These are phyloP conservation scores for Candida insectorum DNA, from an alignment of 805 yeast genomes.

Conservation along the genomic window DNA sequence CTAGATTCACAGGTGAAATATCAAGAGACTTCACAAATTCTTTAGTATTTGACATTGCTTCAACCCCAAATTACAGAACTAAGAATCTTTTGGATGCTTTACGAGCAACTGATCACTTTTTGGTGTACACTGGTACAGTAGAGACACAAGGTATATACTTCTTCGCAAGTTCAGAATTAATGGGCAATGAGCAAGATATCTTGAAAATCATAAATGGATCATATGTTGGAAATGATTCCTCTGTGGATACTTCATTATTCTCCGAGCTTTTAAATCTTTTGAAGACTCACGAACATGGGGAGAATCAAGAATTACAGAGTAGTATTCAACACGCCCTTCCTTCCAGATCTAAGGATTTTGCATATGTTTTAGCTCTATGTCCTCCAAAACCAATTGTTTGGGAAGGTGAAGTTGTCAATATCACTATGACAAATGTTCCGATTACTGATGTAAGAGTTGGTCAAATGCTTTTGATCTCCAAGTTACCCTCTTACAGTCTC, in stretches of 20 bases:
- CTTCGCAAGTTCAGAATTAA: constrained; percentile 65
- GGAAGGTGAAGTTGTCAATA: constrained; percentile 74
- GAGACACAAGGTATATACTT: constrained; percentile 77
- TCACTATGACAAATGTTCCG: constrained; percentile 46
- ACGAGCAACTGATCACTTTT: constrained; percentile 65
- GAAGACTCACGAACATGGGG: constrained; percentile 16
- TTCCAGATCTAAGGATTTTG: constrained; percentile 30
- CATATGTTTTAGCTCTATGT: constrained; percentile 69
- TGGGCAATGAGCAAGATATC: constrained; percentile 37
- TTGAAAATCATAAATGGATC: constrained; percentile 37
- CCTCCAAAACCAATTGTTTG: constrained; percentile 85
- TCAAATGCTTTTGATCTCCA: constrained; percentile 62
- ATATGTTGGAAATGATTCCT: constrained; percentile 34
- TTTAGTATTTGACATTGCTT: constrained; percentile 51
- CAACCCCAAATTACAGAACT: constrained; percentile 39
- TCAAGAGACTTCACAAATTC: constrained; percentile 74
- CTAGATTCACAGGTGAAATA: constrained; percentile 69
- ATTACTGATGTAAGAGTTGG: constrained; percentile 63
- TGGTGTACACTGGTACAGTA: constrained; percentile 68
- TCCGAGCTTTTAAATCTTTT: constrained; percentile 21
- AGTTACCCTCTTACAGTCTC: constrained; percentile 59
- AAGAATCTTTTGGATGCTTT: constrained; percentile 55
- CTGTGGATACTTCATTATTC: constrained; percentile 22
- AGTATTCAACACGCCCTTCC: constrained; percentile 15
- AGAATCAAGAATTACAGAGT: constrained; percentile 9